Conservation (phyloP, 2,329 filamentous ascomycete species). For the Ophiocordyceps robertsii region DNA sequence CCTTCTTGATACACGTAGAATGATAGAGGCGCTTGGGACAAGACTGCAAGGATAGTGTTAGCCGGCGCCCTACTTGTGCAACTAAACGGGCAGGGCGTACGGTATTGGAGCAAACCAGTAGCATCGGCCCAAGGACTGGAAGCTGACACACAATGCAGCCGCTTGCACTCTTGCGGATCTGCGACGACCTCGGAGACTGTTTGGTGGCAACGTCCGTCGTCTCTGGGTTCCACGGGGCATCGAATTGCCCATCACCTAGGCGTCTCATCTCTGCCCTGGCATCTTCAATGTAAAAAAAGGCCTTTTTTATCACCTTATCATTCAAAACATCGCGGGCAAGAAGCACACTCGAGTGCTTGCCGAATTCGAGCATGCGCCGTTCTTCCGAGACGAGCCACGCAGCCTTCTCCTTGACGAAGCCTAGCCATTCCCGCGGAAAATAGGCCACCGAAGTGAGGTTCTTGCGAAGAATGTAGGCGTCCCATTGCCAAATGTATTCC, state of each 20-base stretch:
- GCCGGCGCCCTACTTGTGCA: background rate
- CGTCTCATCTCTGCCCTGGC: constrained; percentile 18
- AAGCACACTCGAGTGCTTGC: constrained; percentile 38
- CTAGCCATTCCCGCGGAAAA: constrained; percentile 36
- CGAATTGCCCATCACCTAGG: constrained; percentile 1
- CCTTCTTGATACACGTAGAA: constrained; percentile 26
- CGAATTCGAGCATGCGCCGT: constrained; percentile 37
- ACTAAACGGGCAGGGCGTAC: constrained; percentile 16
- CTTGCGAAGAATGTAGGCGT: constrained; percentile 37
- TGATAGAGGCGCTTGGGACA: constrained; percentile 35
- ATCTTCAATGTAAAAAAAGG: constrained; percentile 27
- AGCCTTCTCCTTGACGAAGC: constrained; percentile 36
- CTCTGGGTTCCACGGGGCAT: constrained; percentile 3
- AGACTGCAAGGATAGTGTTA: constrained; percentile 14
- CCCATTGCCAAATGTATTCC: constrained; percentile 46
- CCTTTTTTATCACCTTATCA: constrained; percentile 28
- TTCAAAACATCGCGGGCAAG: constrained; percentile 33
- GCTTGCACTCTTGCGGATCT: constrained; percentile 26
- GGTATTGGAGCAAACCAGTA: constrained; percentile 36
- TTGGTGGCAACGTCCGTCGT: constrained; percentile 8
- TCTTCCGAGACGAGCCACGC: constrained; percentile 36
- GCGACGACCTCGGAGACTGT: constrained; percentile 17
- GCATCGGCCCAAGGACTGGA: constrained; percentile 30
- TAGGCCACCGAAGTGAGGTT: constrained; percentile 38
- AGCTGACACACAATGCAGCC: constrained; percentile 35